These are phyloP conservation scores for Beauveria sp. DNA, from an alignment of 2,329 filamentous ascomycete genomes.

Conservation along the genomic window DNA sequence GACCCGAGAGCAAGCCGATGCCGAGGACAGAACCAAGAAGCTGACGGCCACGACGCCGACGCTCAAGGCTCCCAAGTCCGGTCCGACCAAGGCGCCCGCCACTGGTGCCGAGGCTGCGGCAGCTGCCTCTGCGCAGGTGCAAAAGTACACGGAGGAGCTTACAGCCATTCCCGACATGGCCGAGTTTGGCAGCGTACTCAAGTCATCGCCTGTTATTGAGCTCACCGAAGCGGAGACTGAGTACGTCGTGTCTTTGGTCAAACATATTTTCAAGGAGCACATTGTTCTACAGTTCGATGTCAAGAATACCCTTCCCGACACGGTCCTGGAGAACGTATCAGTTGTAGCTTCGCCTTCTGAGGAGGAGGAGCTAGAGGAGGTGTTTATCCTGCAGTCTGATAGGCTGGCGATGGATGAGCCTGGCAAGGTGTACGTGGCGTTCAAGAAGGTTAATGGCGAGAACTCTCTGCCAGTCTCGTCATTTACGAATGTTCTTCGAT, in stretches of 20 bases:
- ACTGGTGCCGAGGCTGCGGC: constrained; percentile 68
- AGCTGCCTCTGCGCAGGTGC: constrained; percentile 69
- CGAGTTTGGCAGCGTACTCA: constrained; percentile 82
- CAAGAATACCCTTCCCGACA: constrained; percentile 92
- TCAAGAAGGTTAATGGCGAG: constrained; percentile 75
- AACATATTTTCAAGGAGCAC: constrained; percentile 97
- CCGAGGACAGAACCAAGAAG: constrained; percentile 95
- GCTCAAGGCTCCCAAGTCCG: constrained; percentile 83
- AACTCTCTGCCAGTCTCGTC: constrained; percentile 68
- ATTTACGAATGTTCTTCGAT: constrained; percentile 91
- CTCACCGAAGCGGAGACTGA: constrained; percentile 96
- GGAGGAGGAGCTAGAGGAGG: constrained; percentile 78
- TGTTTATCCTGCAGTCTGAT: constrained; percentile 87
- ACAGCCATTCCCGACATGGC: constrained; percentile 85
- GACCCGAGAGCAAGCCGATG: constrained; percentile 89
- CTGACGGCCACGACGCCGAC: constrained; percentile 87
- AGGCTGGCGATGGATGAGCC: constrained; percentile 78
- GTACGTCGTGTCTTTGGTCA: constrained; percentile 88
- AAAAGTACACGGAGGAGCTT: constrained; percentile 84
- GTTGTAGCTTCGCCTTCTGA: constrained; percentile 73
- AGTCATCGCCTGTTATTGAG: constrained; percentile 78
- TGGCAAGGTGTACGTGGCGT: constrained; percentile 90
- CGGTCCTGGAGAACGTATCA: constrained; percentile 82
- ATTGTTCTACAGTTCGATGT: constrained; percentile 94
- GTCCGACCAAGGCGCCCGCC: constrained; percentile 63